Base-by-base conservation (phyloP, 2,329 filamentous ascomycete genomes). In the Cladosporium sp. region DNA sequence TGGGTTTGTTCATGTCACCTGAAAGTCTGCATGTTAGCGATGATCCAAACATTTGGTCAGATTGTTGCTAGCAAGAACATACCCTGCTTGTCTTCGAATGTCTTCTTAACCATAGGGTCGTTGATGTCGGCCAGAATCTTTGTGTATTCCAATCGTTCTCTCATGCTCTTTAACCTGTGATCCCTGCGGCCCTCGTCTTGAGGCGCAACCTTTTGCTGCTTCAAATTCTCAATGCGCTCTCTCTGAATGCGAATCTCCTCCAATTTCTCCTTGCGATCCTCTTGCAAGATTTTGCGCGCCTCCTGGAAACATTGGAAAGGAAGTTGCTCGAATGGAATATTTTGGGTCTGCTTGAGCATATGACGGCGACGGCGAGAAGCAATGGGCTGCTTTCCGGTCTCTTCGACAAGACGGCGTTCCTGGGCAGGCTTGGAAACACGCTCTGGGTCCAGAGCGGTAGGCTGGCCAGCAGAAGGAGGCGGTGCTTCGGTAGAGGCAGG, bases 281-380 rank as follows among this genome's bases (percentile, higher is more conserved):
- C 84, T 54, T 85, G 81, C 57, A 99, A 78, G 49, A 97, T 76
- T 71, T 91, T 90, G 62, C 92, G 85, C 39, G 94, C 94, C 77
- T 97, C 92, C 76, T 99, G 94, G 78, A 97, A 99, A 75, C 90
- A 94, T 80, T 97, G 93, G 77, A 95, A 99, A 17, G 94, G 94
- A 64, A 99, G 79, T 71, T 93, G 89, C 78, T 96, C 91, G 71
- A 99, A 97, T 24, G 92, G 91, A 50, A 96, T 77, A 61, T 81
- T 76, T 36, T 77, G 82, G 66, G 77, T 83, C 68, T 81, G 61
- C 9, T 60, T 58, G 24, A 72, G 63, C 40, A 71, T 73, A 50
- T 75, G 75, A 71, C 93, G 87, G 62, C 92, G 87, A 79, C 92
- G 85, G 66, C 92, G 86, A 45, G 91, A 96, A 51, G 92, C 92